Evolutionary conservation across 345 rosid genomes (phyloP).

Genomic region (Limnanthes douglasii): DNA sequence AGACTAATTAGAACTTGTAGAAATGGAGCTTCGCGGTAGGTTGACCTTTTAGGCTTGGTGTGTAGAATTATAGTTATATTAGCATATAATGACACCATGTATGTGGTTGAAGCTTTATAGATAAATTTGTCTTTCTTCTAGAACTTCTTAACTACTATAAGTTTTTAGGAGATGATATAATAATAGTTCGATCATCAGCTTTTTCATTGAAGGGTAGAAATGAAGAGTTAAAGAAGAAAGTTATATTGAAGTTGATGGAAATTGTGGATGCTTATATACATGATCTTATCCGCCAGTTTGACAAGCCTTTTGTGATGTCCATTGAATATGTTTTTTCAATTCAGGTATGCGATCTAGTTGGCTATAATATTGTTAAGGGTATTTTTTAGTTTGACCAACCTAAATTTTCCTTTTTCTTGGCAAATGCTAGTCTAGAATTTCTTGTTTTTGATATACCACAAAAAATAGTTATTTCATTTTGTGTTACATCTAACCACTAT

Average conservation of each 20-base stretch:
- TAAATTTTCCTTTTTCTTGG: neutral
- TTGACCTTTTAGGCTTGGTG: constrained; percentile 7
- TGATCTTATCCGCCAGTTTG: constrained; percentile 79
- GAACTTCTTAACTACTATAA: constrained; percentile 93
- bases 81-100: too few species aligned
- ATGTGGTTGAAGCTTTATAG: constrained; percentile 11
- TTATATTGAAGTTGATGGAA: constrained; percentile 78
- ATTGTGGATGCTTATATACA: constrained; percentile 89
- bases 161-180: constrained; percentile 95
- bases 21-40: constrained; percentile 90
- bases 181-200: constrained; percentile 73
- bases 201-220: constrained; percentile 71
- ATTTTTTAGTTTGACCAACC: neutral
- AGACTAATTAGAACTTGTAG: constrained; percentile 83
- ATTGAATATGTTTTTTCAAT: constrained; percentile 93
- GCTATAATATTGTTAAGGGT: neutral
- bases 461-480: neutral
- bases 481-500: too few species aligned
- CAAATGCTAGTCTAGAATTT: neutral
- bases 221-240: constrained; percentile 60
- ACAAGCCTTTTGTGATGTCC: constrained; percentile 84
- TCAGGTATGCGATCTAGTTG: constrained; percentile 35
- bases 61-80: too few species aligned
- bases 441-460: neutral
- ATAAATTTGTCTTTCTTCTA: constrained; percentile 18